Base-by-base conservation (phyloP, 345 rosid species). In the Pistacia atlantica region DNA sequence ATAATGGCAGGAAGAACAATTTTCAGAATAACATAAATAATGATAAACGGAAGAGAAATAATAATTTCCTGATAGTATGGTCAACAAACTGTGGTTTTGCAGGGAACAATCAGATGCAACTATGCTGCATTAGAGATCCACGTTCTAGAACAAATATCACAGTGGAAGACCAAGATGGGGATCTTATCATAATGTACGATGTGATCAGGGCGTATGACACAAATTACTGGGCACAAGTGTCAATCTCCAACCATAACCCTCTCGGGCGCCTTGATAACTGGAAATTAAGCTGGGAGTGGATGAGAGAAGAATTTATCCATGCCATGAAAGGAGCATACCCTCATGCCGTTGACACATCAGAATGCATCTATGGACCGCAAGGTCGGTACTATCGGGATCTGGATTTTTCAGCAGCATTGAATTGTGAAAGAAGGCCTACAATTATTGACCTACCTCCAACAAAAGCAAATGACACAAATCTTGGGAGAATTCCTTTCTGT, bases 251-350 rank as follows among this genome's bases (percentile, higher is more conserved):
- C 87, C 91, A 90, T 77, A 93, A 93, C 67, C 90, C 94, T 16
- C 83, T 95, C 4, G 95, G 98, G n/a, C 97, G 98, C 22, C 95
- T 95, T 18, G 99, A 95, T 84, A 87, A 90, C 77, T 95, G 99
- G 98, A 85, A 93, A 67, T 80, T 93, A 59, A 95, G 97, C 79
- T 93, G 93, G 83, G 97, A 93, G 51, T 95, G 99, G 98, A 91
- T 81, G 89, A 87, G 75, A 31, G 88, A 88, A 25, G 99, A 95
- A 69, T 93, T 95, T 75, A 95, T 95, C 70, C 54, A 76, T 38
- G 35, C 88, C 38, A 90, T 95, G 97, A 93, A 89, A 78, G 99
- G 98, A 18, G 99, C 99, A 11, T 93, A 90, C 83, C 98, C 99
- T 9, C 67, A 57, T 11, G 81, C 85, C 31, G 92, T 90, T 45